phyloP scores from a whole-genome alignment of 1,284 basidiomycete genomes.

The Takashimella tepidaria region DNA sequence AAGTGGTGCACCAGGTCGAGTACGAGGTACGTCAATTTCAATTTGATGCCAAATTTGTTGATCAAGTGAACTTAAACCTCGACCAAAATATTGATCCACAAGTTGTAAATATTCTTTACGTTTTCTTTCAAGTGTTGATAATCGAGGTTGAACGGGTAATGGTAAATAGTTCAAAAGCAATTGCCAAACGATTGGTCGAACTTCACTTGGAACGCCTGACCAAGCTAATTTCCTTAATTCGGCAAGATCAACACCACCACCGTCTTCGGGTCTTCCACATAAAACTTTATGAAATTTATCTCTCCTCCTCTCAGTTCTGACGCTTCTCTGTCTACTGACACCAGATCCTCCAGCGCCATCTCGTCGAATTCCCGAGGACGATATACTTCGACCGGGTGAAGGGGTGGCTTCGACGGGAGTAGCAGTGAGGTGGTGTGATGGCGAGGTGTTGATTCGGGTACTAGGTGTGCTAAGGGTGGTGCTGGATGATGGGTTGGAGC shows the following conservation, averaged over 20 bases:
- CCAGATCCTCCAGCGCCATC: constrained; percentile 17
- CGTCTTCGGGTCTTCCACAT: constrained; percentile 25
- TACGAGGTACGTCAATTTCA: constrained; percentile 91
- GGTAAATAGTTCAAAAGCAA: constrained; percentile 94
- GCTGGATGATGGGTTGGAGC: constrained; percentile 22
- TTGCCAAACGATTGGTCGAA: constrained; percentile 92
- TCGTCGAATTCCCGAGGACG: constrained; percentile 13
- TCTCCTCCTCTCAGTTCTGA: constrained; percentile 43
- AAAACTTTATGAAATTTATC: constrained; percentile 44
- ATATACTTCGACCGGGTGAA: background rate
- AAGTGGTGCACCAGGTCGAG: constrained; percentile 78
- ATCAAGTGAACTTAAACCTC: constrained; percentile 74
- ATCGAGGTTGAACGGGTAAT: constrained; percentile 69
- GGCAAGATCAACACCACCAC: constrained; percentile 46
- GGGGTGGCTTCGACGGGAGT: background rate
- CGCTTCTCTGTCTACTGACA: constrained; percentile 62
- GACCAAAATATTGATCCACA: constrained; percentile 85
- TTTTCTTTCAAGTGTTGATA: constrained; percentile 75
- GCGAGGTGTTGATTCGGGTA: constrained; percentile 7
- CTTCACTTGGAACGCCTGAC: constrained; percentile 83
- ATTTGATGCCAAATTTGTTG: constrained; percentile 97
- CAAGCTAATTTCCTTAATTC: constrained; percentile 88
- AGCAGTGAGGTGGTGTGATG: constrained; percentile 11
- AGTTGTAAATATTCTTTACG: constrained; percentile 85
- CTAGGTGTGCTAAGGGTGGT: constrained; percentile 6